phyloP scores from a whole-genome alignment of 2,329 filamentous ascomycete genomes.

The Paecilomyces sp. region DNA sequence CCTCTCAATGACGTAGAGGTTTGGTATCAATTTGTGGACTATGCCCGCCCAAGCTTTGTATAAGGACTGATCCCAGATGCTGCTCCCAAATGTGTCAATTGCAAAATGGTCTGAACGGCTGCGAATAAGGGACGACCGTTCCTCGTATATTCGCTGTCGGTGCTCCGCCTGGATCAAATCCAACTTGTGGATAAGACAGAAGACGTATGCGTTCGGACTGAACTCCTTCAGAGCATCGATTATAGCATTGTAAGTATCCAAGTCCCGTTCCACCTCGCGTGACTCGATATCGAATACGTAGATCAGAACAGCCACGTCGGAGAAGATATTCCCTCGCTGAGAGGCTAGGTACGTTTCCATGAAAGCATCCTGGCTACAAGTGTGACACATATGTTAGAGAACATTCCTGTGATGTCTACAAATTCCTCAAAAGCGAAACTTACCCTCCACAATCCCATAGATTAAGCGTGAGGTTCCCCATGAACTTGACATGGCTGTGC shows the following conservation, averaged over 20 bases:
- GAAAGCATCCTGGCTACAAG: slow-evolving; percentile 79
- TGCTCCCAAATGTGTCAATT: slow-evolving; percentile 85
- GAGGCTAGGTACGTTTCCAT: slow-evolving; percentile 97
- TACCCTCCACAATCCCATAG: slow-evolving; percentile 96
- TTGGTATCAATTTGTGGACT: slow-evolving; percentile 96
- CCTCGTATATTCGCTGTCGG: slow-evolving; percentile 75
- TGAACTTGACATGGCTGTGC: slow-evolving; percentile 96
- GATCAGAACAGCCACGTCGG: slow-evolving; percentile 91
- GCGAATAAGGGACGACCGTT: slow-evolving; percentile 69
- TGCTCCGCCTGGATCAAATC: slow-evolving; percentile 79
- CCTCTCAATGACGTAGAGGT: slow-evolving; percentile 77
- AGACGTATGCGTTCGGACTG: slow-evolving; percentile 74
- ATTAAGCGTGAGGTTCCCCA: slow-evolving; percentile 94
- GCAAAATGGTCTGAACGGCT: slow-evolving; percentile 66
- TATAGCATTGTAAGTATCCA: slow-evolving; percentile 86
- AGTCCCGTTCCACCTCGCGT: slow-evolving; percentile 85
- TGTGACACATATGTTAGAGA: not conserved
- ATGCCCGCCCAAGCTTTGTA: slow-evolving; percentile 99
- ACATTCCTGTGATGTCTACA: not conserved
- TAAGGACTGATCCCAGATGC: slow-evolving; percentile 96
- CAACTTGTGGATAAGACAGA: slow-evolving; percentile 98
- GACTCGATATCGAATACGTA: slow-evolving; percentile 99
- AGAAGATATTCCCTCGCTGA: slow-evolving; percentile 93
- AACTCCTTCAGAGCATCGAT: slow-evolving; percentile 82
- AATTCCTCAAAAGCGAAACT: slow-evolving; percentile 17